phyloP scores from a whole-genome alignment of 2,329 filamentous ascomycete genomes.

The Diplodia seriata region DNA sequence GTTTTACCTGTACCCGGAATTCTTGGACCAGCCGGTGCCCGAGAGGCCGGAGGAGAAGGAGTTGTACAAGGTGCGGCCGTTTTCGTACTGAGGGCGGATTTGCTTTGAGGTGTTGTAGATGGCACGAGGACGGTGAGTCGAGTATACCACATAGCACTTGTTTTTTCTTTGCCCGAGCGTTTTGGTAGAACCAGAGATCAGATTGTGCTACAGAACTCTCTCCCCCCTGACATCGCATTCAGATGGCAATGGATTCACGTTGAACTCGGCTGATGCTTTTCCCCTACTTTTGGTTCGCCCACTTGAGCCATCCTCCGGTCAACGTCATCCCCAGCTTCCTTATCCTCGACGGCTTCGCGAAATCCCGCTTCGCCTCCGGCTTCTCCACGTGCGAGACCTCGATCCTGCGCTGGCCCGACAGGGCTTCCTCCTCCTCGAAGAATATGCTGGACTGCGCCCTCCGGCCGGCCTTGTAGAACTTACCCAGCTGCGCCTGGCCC shows the following conservation, averaged over 20 bases:
- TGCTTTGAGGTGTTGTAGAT: background rate
- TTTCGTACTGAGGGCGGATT: constrained; percentile 38
- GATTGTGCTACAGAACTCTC: background rate
- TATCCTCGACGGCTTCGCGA: constrained; percentile 1
- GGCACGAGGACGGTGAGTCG: background rate
- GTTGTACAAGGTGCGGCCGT: constrained; percentile 45
- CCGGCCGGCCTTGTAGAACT: constrained; percentile 11
- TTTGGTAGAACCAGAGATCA: background rate
- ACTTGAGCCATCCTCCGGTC: background rate
- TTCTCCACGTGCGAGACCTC: constrained; percentile 50
- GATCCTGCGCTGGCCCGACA: constrained; percentile 21
- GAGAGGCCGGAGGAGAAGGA: constrained; percentile 50
- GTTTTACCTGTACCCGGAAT: constrained; percentile 53
- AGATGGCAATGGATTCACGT: background rate
- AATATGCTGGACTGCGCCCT: constrained; percentile 18
- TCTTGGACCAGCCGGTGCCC: constrained; percentile 46
- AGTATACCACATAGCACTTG: background rate
- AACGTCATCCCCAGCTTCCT: background rate
- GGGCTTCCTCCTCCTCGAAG: background rate
- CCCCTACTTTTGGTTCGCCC: background rate
- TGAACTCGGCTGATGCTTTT: background rate
- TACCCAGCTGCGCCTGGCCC: background rate
- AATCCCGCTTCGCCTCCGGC: constrained; percentile 32
- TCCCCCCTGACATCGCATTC: background rate
- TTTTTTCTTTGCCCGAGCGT: background rate